These are phyloP conservation scores for Cyathus olla DNA, from an alignment of 1,284 basidiomycete species.

Conservation along the genomic window DNA sequence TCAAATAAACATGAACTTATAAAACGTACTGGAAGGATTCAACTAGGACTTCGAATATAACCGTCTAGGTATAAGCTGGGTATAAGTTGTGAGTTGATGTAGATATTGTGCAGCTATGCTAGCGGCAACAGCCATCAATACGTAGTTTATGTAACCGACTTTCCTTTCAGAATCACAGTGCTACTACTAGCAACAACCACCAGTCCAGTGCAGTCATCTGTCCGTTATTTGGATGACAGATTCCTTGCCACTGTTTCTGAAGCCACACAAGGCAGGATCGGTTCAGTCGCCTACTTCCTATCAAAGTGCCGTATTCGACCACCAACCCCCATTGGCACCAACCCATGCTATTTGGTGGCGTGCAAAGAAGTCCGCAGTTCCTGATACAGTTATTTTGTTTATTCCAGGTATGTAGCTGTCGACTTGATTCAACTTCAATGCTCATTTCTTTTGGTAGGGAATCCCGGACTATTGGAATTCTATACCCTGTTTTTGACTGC, in stretches of 20 bases:
- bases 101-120: too few relatives aligned
- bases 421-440: not conserved
- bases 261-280: constrained; percentile 15
- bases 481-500: constrained; percentile 66
- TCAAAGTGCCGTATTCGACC: constrained; percentile 49
- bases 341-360: constrained; percentile 70
- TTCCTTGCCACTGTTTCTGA: constrained; percentile 48
- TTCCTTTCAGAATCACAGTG: too few relatives aligned
- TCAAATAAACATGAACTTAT: too few relatives aligned
- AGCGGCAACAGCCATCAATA: too few relatives aligned
- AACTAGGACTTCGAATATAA: too few relatives aligned
- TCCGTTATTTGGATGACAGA: too few relatives aligned
- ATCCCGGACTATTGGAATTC: constrained; percentile 70
- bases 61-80: too few relatives aligned
- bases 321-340: constrained; percentile 45
- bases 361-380: constrained; percentile 24
- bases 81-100: too few relatives aligned
- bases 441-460: constrained; percentile 51
- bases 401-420: constrained; percentile 59
- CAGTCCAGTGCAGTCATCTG: too few relatives aligned
- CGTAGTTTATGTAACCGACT: too few relatives aligned
- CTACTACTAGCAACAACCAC: too few relatives aligned
- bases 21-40: too few relatives aligned
- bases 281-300: constrained; percentile 15
- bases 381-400: constrained; percentile 59